Evolutionary conservation across 768 basidiomycete genomes (phyloP).

Genomic region (Dentipellis fragilis): DNA sequence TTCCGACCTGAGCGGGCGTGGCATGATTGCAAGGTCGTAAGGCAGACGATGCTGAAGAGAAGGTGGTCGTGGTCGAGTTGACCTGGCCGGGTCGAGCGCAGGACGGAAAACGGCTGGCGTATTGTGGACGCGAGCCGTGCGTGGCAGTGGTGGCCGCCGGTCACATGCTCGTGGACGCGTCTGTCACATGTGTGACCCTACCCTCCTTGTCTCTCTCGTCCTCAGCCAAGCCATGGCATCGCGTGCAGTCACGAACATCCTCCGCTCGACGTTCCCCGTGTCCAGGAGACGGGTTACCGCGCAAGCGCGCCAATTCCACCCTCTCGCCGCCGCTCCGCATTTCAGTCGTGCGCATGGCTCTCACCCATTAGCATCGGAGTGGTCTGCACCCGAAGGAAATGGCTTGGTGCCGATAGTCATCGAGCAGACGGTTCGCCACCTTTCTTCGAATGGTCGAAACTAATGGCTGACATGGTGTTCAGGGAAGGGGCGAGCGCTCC

Average conservation of each 20-base stretch:
- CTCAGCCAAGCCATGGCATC: neutral
- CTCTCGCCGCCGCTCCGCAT: neutral
- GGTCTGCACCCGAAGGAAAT: constrained; percentile 34
- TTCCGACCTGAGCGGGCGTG: constrained; percentile 12
- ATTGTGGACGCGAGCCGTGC: neutral
- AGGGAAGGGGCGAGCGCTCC: constrained; percentile 82
- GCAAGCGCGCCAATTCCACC: constrained; percentile 4
- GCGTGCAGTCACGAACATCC: constrained; percentile 13
- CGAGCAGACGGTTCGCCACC: constrained; percentile 69
- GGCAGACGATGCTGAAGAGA: too few species aligned
- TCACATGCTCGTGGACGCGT: constrained; percentile 5
- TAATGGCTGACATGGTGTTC: constrained; percentile 5
- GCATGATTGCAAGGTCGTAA: neutral
- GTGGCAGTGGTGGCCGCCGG: neutral
- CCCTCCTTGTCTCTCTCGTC: neutral
- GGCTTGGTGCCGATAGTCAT: constrained; percentile 86
- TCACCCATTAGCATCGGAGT: constrained; percentile 25
- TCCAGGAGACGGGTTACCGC: neutral
- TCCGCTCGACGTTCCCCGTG: constrained; percentile 18
- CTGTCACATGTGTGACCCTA: constrained; percentile 3
- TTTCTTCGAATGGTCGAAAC: constrained; percentile 2
- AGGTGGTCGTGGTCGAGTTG: too few species aligned
- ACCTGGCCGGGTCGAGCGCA: too few species aligned
- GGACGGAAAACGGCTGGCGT: too few species aligned
- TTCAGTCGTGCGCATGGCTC: constrained; percentile 30